Percentiles rank a stretch among this genome's conserved stretches.
Conservation (phyloP, 768 basidiomycete genomes). For the Hypholoma sublateritium region DNA sequence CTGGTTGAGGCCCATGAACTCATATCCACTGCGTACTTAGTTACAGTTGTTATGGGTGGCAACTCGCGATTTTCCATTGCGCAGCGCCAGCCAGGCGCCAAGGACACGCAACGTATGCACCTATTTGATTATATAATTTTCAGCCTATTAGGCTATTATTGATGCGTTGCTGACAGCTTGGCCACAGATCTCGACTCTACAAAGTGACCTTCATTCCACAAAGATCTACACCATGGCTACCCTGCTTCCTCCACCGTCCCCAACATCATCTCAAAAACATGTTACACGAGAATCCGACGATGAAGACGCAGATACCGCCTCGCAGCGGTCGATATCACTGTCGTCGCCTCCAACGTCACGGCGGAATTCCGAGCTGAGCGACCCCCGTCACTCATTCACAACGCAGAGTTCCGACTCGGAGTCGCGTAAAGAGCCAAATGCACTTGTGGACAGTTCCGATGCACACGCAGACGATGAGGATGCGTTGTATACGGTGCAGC, state of each 20-base stretch:
- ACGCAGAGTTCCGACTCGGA: conserved; percentile 27
- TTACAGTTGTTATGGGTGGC: too few relatives aligned
- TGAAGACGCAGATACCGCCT: conserved; percentile 74
- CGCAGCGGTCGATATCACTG: conserved; percentile 75
- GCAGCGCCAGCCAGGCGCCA: too few relatives aligned
- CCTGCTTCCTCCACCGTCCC: conserved; percentile 32
- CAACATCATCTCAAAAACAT: conserved; percentile 24
- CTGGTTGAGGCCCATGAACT: too few relatives aligned
- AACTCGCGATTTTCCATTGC: too few relatives aligned
- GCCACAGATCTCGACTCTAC: background rate
- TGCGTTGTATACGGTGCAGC: background rate
- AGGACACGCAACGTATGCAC: background rate
- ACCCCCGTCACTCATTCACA: conserved; percentile 27
- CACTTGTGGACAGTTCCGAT: conserved; percentile 11
- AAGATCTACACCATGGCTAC: conserved; percentile 12
- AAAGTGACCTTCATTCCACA: background rate
- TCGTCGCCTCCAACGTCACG: conserved; percentile 63
- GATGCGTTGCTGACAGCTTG: background rate
- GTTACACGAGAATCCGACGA: conserved; percentile 37
- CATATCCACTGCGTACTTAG: too few relatives aligned
- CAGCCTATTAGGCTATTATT: too few relatives aligned
- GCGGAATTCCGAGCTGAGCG: conserved; percentile 32
- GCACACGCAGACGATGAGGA: conserved; percentile 2
- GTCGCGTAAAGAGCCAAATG: conserved; percentile 15
- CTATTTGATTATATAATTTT: background rate